Conservation (phyloP, 805 yeast genomes). For the Candida mattraensis region DNA sequence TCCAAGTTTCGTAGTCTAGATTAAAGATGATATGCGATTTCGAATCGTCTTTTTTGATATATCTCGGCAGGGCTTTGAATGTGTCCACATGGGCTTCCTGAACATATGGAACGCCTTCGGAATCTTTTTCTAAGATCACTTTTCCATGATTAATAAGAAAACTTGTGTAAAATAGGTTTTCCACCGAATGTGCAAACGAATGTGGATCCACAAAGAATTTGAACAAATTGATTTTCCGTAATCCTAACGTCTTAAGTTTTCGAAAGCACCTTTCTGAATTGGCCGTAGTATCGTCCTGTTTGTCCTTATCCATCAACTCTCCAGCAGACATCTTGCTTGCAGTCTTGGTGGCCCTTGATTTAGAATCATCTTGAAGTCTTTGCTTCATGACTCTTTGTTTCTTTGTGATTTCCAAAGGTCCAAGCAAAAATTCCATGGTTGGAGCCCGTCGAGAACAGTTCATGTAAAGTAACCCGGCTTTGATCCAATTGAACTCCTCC, state of each 20-base stretch:
- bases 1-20: conserved; percentile 69
- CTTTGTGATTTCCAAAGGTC: conserved; percentile 66
- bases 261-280: conserved; percentile 56
- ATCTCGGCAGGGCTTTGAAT: conserved; percentile 24
- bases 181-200: conserved; percentile 77
- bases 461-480: conserved; percentile 53
- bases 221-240: conserved; percentile 55
- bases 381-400: conserved; percentile 37
- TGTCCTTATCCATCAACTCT: conserved; percentile 50
- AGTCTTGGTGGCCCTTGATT: conserved; percentile 40
- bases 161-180: conserved; percentile 80
- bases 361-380: conserved; percentile 45
- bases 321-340: conserved; percentile 55
- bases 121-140: conserved; percentile 53
- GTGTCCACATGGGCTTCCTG: conserved; percentile 27
- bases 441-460: conserved; percentile 47
- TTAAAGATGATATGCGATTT: conserved; percentile 71
- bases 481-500: conserved; percentile 55
- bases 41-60: conserved; percentile 22
- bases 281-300: conserved; percentile 56
- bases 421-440: conserved; percentile 62
- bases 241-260: conserved; percentile 27
- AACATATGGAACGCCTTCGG: conserved; percentile 38
- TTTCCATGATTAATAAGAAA: conserved; percentile 76
- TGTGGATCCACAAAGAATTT: conserved; percentile 70